Conservation (phyloP, 768 basidiomycete genomes). For the Mycena crocata region DNA sequence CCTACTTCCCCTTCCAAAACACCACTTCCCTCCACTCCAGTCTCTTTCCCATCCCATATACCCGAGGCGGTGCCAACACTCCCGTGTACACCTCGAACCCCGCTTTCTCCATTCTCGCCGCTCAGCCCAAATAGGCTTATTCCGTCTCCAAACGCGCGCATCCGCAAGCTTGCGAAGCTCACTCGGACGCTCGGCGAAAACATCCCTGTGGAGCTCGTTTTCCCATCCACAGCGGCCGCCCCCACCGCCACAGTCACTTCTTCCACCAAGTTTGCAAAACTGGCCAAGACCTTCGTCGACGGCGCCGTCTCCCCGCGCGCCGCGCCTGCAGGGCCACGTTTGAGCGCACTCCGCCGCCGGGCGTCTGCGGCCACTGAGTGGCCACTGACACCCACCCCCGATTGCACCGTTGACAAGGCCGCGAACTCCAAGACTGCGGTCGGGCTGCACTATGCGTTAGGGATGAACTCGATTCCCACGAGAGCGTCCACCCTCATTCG, state of each 20-base stretch:
- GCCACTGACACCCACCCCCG: slow-evolving; percentile 26
- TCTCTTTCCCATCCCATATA: not conserved
- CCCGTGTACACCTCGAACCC: slow-evolving; percentile 19
- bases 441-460: slow-evolving; percentile 32
- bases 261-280: slow-evolving; percentile 1
- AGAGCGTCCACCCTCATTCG: not conserved
- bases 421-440: slow-evolving; percentile 25
- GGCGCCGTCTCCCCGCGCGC: not conserved
- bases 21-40: not conserved
- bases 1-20: slow-evolving; percentile 29
- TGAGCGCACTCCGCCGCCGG: slow-evolving; percentile 1
- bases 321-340: not conserved
- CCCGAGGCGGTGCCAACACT: slow-evolving; percentile 2
- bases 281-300: not conserved
- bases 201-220: slow-evolving; percentile 62
- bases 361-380: slow-evolving; percentile 2
- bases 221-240: slow-evolving; percentile 31
- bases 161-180: slow-evolving; percentile 63
- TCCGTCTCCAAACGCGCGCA: slow-evolving; percentile 48
- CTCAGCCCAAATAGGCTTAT: slow-evolving; percentile 36
- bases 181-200: slow-evolving; percentile 63
- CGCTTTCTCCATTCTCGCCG: slow-evolving; percentile 30
- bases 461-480: slow-evolving; percentile 15
- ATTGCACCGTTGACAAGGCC: slow-evolving; percentile 14
- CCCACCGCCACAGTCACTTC: not conserved